Conservation (phyloP, 192 early-diverging fungal species). For the Martensiomyces pterosporus region DNA sequence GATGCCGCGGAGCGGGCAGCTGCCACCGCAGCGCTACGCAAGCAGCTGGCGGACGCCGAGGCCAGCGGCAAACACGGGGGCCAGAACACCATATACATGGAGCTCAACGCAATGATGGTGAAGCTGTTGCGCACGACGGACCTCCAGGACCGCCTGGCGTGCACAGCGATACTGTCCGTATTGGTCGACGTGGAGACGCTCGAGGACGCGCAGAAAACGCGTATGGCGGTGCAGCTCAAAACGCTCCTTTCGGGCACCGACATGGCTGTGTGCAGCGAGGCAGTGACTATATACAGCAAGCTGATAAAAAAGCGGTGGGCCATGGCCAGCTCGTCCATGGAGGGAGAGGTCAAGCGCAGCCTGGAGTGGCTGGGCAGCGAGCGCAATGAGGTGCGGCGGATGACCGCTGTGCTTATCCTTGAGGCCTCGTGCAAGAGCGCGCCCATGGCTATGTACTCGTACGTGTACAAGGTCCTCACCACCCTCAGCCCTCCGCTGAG, state of each 20-base stretch:
- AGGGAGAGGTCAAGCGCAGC: conserved; percentile 15
- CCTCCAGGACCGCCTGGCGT: conserved; percentile 16
- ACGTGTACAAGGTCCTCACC: conserved; percentile 78
- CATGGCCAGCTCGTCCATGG: conserved; percentile 9
- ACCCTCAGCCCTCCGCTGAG: conserved; percentile 78
- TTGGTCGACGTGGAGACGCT: conserved; percentile 13
- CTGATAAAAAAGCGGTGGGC: conserved; percentile 15
- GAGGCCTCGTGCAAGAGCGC: conserved; percentile 20
- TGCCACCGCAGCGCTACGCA: neutral
- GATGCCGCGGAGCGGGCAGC: neutral
- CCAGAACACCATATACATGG: conserved; percentile 19
- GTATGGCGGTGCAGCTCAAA: conserved; percentile 18
- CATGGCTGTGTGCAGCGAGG: conserved; percentile 16
- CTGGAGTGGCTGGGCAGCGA: conserved; percentile 39
- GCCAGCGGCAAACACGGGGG: conserved; percentile 16
- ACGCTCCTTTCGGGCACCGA: conserved; percentile 6
- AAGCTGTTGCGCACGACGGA: conserved; percentile 7
- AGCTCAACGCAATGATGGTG: conserved; percentile 8
- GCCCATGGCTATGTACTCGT: conserved; percentile 76
- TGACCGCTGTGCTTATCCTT: conserved; percentile 30
- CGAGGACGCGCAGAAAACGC: conserved; percentile 24
- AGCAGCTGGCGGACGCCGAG: conserved; percentile 17
- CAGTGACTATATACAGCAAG: conserved; percentile 14
- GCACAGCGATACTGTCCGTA: conserved; percentile 16
- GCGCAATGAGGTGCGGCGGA: conserved; percentile 28